Evolutionary conservation across 2,329 filamentous ascomycete genomes (phyloP), one percentile per base, ranked within the genome.

Genomic region (Meredithiella fracta): DNA sequence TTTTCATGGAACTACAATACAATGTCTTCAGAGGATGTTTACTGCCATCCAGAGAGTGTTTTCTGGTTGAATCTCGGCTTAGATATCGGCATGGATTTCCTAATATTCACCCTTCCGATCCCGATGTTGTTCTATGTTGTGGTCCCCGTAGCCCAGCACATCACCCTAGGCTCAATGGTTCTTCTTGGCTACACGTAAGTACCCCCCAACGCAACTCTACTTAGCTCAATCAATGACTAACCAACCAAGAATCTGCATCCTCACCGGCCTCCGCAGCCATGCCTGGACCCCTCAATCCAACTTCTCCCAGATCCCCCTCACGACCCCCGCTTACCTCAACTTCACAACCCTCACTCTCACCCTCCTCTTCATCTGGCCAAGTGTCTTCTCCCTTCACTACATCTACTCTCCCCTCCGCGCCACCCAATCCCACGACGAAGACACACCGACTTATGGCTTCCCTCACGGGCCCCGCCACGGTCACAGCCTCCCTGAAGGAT

Each of bases 191-290:
- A 60, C 3, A 61, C 63, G 63, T 63, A 58, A 55, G 62, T 62
- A 3, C 20, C n/a, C 9, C 2, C 15, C 9, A 20, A 37, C n/a
- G 14, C 14, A 37, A 23, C 17, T 1, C 15, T 22, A 20, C 1
- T 2, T 14, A 17, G 4, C 15, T 51, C 17, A 20, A 53, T 25
- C 6, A 17, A 11, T 15, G 29, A 22, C 56, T 52, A 29, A 52
- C 47, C 3, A 15, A 11, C 6, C 15, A 62, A 69, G 68, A 34
- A 66, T 69, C 53, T 69, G 66, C 60, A 60, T 65, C 51, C 61
- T 70, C 49, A 67, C 68, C 2, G 60, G 64, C 31, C 50, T 68
- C 51, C 66, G 64, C 65, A 29, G 40, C 20, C 11, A 22, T 0
- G 20, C 40, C 34, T 56, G 54, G 52, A 54, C 58, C 25, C 52